Evolutionary conservation across 768 basidiomycete species (phyloP).

Genomic region (Chalciporus sphaerocephalus): DNA sequence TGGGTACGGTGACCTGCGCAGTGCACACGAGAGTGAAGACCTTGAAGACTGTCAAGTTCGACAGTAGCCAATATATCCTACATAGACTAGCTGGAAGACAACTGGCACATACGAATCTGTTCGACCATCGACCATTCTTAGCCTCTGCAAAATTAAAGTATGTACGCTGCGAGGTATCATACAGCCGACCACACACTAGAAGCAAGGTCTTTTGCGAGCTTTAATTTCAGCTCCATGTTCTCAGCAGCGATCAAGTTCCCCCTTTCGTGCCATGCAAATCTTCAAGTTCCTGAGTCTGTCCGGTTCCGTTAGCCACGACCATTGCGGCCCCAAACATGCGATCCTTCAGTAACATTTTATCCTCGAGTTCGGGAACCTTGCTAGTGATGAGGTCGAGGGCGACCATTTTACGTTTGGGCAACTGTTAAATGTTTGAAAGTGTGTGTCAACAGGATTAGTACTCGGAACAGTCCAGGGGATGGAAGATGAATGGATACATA

Average conservation of each 20-base stretch:
- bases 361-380: slow-evolving; percentile 42
- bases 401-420: slow-evolving; percentile 36
- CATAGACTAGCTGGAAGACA: too few species aligned
- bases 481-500: slow-evolving; percentile 1
- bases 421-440: slow-evolving; percentile 31
- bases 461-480: neutral
- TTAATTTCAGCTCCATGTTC: slow-evolving; percentile 32
- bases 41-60: too few species aligned
- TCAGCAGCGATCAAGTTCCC: slow-evolving; percentile 38
- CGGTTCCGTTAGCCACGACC: slow-evolving; percentile 37
- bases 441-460: slow-evolving; percentile 2
- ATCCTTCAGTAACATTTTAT: slow-evolving; percentile 35
- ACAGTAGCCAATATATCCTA: too few species aligned
- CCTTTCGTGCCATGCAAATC: slow-evolving; percentile 45
- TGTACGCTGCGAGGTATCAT: neutral
- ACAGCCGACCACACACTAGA: slow-evolving; percentile 33
- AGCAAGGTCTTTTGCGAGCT: slow-evolving; percentile 35
- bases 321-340: slow-evolving; percentile 43
- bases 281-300: slow-evolving; percentile 35
- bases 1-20: slow-evolving; percentile 71
- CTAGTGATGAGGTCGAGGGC: slow-evolving; percentile 43
- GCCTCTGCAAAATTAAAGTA: too few species aligned
- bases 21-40: slow-evolving; percentile 82
- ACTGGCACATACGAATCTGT: too few species aligned
- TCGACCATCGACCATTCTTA: too few species aligned